phyloP scores from a whole-genome alignment of 2,329 filamentous ascomycete species.

The Fusarium guadeloupense region DNA sequence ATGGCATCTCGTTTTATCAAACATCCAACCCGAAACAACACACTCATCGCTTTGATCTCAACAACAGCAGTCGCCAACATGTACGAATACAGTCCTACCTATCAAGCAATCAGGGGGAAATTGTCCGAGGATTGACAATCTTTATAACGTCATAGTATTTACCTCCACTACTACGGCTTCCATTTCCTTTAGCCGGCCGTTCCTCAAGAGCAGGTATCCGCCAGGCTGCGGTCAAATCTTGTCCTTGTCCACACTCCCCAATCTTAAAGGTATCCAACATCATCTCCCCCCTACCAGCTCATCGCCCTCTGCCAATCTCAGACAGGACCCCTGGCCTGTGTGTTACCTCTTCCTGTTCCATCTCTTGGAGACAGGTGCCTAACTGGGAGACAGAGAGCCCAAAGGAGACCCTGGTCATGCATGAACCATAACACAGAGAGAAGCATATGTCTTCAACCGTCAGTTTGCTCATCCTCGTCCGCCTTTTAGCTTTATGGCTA shows the following conservation, averaged over 20 bases:
- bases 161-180: slow-evolving; percentile 9
- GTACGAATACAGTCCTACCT: slow-evolving; percentile 11
- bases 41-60: not conserved
- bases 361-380: slow-evolving; percentile 23
- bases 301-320: slow-evolving; percentile 19
- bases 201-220: slow-evolving; percentile 27
- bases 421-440: slow-evolving; percentile 24
- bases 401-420: slow-evolving; percentile 17
- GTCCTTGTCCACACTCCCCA: slow-evolving; percentile 31
- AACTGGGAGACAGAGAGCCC: slow-evolving; percentile 11
- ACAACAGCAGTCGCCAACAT: not conserved
- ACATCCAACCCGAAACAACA: not conserved
- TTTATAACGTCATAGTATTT: slow-evolving; percentile 22
- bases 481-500: slow-evolving; percentile 25
- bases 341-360: slow-evolving; percentile 34
- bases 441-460: slow-evolving; percentile 18
- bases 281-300: slow-evolving; percentile 23
- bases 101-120: not conserved
- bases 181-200: slow-evolving; percentile 15
- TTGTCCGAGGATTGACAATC: slow-evolving; percentile 4
- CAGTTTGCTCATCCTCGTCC: slow-evolving; percentile 26
- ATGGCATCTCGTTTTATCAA: slow-evolving; percentile 5
- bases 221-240: slow-evolving; percentile 37
- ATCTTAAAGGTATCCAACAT: slow-evolving; percentile 32
- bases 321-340: slow-evolving; percentile 29